Evolutionary conservation across 2,329 filamentous ascomycete genomes (phyloP).

Genomic region (Diaporthe ilicicola): DNA sequence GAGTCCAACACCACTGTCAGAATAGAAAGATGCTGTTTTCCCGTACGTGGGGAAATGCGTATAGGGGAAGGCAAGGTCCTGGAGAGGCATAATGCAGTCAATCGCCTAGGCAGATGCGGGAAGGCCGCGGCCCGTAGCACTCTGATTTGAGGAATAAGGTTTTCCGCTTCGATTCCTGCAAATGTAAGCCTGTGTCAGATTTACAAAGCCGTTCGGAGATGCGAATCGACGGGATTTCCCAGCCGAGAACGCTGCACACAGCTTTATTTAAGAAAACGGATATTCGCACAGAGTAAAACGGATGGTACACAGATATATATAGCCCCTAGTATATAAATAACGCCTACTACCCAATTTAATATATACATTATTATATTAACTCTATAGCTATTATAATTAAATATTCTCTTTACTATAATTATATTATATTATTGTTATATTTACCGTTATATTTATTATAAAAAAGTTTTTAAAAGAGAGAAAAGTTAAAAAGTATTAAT

Average conservation of each 20-base stretch:
- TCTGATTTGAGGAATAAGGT: not conserved
- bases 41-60: not conserved
- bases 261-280: not conserved
- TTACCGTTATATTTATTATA: too few species aligned
- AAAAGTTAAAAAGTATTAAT: too few species aligned
- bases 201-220: not conserved
- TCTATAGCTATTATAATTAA: too few species aligned
- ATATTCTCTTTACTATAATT: too few species aligned
- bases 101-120: not conserved
- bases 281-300: too few species aligned
- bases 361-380: too few species aligned
- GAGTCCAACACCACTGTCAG: too few species aligned
- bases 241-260: not conserved
- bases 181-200: not conserved
- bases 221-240: not conserved
- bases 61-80: not conserved
- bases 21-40: not conserved
- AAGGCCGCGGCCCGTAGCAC: not conserved
- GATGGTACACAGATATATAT: too few species aligned
- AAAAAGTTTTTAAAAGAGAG: too few species aligned
- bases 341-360: too few species aligned
- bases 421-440: too few species aligned
- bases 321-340: too few species aligned
- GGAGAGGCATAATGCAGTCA: not conserved
- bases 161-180: slow-evolving; percentile 8